Conservation (phyloP, 495 filamentous ascomycete genomes). For the Trichoderma parareesei region DNA sequence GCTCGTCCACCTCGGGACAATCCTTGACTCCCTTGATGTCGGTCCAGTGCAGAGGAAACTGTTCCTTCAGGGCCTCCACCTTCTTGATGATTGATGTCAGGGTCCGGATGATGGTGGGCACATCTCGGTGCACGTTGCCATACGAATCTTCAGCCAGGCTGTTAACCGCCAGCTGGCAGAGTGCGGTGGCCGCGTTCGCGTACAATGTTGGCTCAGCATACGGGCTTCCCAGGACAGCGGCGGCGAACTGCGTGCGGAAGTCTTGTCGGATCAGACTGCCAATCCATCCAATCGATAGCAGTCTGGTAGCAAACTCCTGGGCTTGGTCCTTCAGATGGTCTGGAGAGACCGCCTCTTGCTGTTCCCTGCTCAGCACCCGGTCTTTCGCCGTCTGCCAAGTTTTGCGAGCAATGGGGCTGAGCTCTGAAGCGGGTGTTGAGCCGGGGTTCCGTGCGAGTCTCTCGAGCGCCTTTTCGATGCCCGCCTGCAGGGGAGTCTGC, state of each 20-base stretch:
- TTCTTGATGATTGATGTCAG: conserved; percentile 58
- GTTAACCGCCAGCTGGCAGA: conserved; percentile 59
- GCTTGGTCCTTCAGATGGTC: conserved; percentile 31
- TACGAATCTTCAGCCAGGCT: conserved; percentile 78
- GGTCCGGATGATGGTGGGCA: conserved; percentile 61
- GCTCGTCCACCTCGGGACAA: conserved; percentile 53
- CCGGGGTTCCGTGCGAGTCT: conserved; percentile 51
- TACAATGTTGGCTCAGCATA: conserved; percentile 56
- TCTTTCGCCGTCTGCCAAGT: conserved; percentile 26
- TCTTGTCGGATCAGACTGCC: conserved; percentile 51
- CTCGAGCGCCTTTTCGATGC: conserved; percentile 45
- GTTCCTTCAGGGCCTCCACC: conserved; percentile 58
- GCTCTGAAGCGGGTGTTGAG: conserved; percentile 38
- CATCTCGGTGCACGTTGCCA: conserved; percentile 74
- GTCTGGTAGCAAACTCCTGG: conserved; percentile 20
- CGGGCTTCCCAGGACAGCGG: conserved; percentile 60
- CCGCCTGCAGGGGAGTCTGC: conserved; percentile 36
- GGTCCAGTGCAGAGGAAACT: conserved; percentile 68
- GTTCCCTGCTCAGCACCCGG: conserved; percentile 35
- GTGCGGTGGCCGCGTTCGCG: conserved; percentile 59
- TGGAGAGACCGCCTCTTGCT: conserved; percentile 35
- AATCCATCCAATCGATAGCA: conserved; percentile 25
- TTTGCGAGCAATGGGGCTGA: conserved; percentile 34
- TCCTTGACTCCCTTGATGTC: conserved; percentile 49
- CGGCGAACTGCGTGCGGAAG: conserved; percentile 51